Percentiles rank a stretch among this genome's conserved stretches.
Conservation (phyloP, 2,329 filamentous ascomycete genomes). For the Aureobasidium subglaciale region DNA sequence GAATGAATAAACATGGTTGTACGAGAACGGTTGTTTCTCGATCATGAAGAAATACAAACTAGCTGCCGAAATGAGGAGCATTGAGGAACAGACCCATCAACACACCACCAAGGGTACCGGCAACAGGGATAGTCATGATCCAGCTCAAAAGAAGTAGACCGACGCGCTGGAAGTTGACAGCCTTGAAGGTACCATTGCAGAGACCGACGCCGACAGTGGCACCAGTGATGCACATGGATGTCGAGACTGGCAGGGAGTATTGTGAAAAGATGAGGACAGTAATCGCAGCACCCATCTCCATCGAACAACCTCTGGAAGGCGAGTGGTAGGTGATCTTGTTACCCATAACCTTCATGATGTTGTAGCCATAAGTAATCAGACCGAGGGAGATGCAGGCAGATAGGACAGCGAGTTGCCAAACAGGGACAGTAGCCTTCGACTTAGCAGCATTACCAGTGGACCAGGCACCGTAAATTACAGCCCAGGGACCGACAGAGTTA, state of each 20-base stretch:
- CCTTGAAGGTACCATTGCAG: constrained; percentile 51
- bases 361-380: constrained; percentile 57
- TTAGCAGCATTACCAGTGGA: constrained; percentile 39
- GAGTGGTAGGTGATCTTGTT: constrained; percentile 56
- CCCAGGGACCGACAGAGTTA: constrained; percentile 57
- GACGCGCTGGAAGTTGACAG: constrained; percentile 58
- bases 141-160: constrained; percentile 54
- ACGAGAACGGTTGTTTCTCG: too few relatives aligned
- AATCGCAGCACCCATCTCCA: constrained; percentile 55
- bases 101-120: constrained; percentile 52
- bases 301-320: constrained; percentile 52
- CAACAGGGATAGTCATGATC: constrained; percentile 53
- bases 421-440: constrained; percentile 58
- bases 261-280: constrained; percentile 59
- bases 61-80: constrained; percentile 47
- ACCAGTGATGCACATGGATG: constrained; percentile 58
- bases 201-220: constrained; percentile 57
- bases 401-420: constrained; percentile 71
- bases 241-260: constrained; percentile 56
- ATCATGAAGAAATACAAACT: too few relatives aligned
- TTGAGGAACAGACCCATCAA: constrained; percentile 58
- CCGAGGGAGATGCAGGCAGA: constrained; percentile 48
- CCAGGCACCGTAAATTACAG: constrained; percentile 58
- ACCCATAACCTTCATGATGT: constrained; percentile 55
- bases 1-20: too few relatives aligned